Evolutionary conservation across 2,329 filamentous ascomycete genomes (phyloP).

Genomic region (Aspergillus pseudoterreus): DNA sequence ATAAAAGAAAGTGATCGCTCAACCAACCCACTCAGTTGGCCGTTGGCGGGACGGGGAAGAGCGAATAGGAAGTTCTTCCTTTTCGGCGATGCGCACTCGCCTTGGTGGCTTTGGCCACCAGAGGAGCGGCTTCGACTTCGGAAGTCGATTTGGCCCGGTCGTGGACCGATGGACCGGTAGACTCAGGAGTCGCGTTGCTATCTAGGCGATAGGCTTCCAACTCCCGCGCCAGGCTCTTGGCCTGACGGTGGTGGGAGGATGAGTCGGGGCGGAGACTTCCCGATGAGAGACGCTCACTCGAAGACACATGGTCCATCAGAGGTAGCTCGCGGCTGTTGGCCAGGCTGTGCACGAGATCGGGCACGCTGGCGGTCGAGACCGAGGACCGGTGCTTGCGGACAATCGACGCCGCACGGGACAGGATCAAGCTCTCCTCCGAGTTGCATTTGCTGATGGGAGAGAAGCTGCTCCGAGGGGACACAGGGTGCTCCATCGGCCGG

Average conservation of each 20-base stretch:
- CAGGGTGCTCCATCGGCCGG: conserved; percentile 37
- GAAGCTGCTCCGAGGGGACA: conserved; percentile 46
- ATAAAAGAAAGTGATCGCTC: conserved; percentile 3
- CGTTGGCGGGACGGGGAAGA: conserved; percentile 15
- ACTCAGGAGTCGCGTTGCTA: conserved; percentile 24
- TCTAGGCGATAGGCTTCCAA: conserved; percentile 27
- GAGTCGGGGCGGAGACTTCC: conserved; percentile 18
- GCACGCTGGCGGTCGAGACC: conserved; percentile 43
- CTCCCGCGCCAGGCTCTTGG: conserved; percentile 35
- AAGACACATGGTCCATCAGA: conserved; percentile 21
- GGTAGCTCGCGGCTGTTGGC: conserved; percentile 38
- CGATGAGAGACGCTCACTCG: conserved; percentile 16
- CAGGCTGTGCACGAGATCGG: conserved; percentile 42
- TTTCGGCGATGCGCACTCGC: conserved; percentile 29
- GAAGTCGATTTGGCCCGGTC: conserved; percentile 38
- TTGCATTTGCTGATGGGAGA: conserved; percentile 54
- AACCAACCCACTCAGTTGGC: conserved; percentile 7
- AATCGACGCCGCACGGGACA: conserved; percentile 48
- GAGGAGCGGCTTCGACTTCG: conserved; percentile 24
- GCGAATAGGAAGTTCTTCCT: conserved; percentile 43
- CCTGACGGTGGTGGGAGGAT: conserved; percentile 31
- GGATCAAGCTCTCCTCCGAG: conserved; percentile 55
- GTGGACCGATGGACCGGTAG: conserved; percentile 24
- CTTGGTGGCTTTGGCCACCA: conserved; percentile 14
- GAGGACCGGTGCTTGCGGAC: conserved; percentile 47